These are phyloP conservation scores for Rhodotorula paludigena DNA, from an alignment of 768 basidiomycete species.

Conservation along the genomic window DNA sequence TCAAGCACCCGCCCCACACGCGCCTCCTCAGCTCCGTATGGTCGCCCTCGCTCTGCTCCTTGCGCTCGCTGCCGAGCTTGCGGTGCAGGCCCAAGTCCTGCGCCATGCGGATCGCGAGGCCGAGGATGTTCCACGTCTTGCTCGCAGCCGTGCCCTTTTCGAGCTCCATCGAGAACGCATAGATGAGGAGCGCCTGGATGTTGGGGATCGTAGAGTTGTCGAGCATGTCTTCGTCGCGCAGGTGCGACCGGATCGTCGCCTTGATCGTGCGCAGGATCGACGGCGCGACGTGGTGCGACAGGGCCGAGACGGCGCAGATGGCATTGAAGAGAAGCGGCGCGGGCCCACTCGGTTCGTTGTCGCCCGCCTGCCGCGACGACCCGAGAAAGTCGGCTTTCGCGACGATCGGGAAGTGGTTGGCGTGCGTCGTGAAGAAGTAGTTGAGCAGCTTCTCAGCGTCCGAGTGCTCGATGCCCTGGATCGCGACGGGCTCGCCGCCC, in stretches of 20 bases:
- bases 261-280: conserved; percentile 84
- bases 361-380: too few species aligned
- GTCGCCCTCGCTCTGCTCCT: conserved; percentile 51
- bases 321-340: conserved; percentile 78
- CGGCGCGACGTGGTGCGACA: conserved; percentile 74
- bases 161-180: conserved; percentile 34
- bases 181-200: conserved; percentile 66
- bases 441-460: conserved; percentile 78
- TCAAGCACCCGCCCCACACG: conserved; percentile 90
- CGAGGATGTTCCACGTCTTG: conserved; percentile 38
- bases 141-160: conserved; percentile 41
- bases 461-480: conserved; percentile 62
- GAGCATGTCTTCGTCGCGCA: conserved; percentile 84
- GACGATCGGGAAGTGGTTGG: conserved; percentile 82
- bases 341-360: too few species aligned
- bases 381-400: conserved; percentile 82
- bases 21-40: conserved; percentile 76
- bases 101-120: conserved; percentile 56
- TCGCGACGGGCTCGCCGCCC: conserved; percentile 21
- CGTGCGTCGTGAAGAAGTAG: conserved; percentile 76
- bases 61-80: conserved; percentile 63
- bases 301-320: conserved; percentile 84
- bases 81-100: conserved; percentile 95
- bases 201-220: conserved; percentile 53
- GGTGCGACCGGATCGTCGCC: conserved; percentile 74